Evolutionary conservation across 345 rosid genomes (phyloP).

Genomic region (Bretschneidera sinensis): DNA sequence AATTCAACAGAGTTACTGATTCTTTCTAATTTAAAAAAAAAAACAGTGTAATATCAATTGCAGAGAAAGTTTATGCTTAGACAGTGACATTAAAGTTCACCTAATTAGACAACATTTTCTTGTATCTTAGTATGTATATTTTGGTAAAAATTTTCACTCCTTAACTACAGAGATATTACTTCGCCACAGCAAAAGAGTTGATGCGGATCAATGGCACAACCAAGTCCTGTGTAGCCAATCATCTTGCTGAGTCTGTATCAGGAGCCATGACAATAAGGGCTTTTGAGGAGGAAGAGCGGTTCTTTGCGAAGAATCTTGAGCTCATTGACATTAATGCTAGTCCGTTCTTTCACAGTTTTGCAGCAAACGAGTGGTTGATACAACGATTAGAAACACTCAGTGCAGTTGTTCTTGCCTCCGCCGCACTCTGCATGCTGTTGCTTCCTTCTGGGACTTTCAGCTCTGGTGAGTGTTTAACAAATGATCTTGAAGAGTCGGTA

Average conservation of each 20-base stretch:
- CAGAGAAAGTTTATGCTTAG: too few species aligned
- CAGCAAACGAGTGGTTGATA: constrained; percentile 92
- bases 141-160: neutral
- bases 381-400: constrained; percentile 76
- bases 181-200: constrained; percentile 76
- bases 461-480: constrained; percentile 47
- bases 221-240: constrained; percentile 87
- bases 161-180: constrained; percentile 63
- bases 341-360: constrained; percentile 84
- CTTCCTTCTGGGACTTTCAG: constrained; percentile 91
- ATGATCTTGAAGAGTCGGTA: neutral
- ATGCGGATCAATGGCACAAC: constrained; percentile 93
- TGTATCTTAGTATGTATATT: too few species aligned
- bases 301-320: constrained; percentile 62
- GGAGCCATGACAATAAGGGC: constrained; percentile 90
- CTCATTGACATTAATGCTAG: constrained; percentile 81
- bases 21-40: too few species aligned
- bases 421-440: constrained; percentile 88
- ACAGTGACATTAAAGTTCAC: too few species aligned
- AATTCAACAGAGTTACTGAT: too few species aligned
- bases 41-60: too few species aligned
- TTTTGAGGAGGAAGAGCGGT: constrained; percentile 81
- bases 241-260: constrained; percentile 87
- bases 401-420: constrained; percentile 68
- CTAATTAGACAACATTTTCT: too few species aligned